Percentiles rank a stretch among this genome's conserved stretches.
phyloP scores from a whole-genome alignment of 257 asterid genomes.

The Nicotiana knightiana region DNA sequence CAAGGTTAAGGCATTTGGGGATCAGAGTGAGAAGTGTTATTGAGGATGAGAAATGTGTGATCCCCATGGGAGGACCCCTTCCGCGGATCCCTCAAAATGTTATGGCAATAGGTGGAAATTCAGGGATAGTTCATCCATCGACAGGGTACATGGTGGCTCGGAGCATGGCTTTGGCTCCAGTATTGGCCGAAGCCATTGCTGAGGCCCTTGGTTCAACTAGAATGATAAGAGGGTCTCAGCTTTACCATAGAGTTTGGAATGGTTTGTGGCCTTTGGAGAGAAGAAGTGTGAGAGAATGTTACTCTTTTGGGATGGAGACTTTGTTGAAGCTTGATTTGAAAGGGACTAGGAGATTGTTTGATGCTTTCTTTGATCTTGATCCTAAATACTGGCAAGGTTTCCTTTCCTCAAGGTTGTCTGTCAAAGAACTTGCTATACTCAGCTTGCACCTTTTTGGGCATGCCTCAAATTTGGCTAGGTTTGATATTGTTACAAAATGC shows the following conservation, averaged over 20 bases:
- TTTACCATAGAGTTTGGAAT: constrained; percentile 53
- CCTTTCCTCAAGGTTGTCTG: constrained; percentile 62
- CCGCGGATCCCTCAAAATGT: constrained; percentile 70
- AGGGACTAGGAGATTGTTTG: constrained; percentile 65
- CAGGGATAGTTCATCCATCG: constrained; percentile 82
- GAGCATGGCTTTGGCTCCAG: constrained; percentile 53
- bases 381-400: constrained; percentile 78
- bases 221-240: constrained; percentile 61
- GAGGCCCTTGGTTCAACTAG: constrained; percentile 85
- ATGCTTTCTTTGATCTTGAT: constrained; percentile 78
- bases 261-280: constrained; percentile 76
- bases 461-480: constrained; percentile 52
- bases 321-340: constrained; percentile 66
- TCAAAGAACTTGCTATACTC: constrained; percentile 54
- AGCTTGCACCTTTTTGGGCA: constrained; percentile 53
- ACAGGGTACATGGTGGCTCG: constrained; percentile 79
- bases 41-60: constrained; percentile 84
- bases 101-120: constrained; percentile 82
- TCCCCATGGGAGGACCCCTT: constrained; percentile 92
- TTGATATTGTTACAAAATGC: constrained; percentile 66
- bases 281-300: constrained; percentile 54
- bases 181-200: constrained; percentile 47
- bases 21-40: constrained; percentile 53
- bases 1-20: constrained; percentile 77
- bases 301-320: constrained; percentile 84